These are phyloP conservation scores for Xylaria sp. DNA, from an alignment of 2,329 filamentous ascomycete species.

Conservation along the genomic window DNA sequence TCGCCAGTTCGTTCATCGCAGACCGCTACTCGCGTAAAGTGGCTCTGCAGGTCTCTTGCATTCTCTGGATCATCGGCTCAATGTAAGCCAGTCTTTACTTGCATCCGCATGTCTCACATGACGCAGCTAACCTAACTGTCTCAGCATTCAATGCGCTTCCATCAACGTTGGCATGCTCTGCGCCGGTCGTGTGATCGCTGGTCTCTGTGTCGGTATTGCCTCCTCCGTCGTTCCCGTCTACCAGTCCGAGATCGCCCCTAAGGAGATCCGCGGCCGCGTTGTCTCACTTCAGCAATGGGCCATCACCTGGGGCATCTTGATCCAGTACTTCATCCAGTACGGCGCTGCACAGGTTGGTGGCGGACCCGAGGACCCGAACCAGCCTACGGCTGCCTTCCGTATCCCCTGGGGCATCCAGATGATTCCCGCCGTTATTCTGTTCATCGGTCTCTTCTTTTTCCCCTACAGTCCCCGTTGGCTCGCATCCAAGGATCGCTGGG, in stretches of 20 bases:
- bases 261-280: constrained; percentile 53
- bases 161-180: constrained; percentile 67
- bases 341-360: constrained; percentile 51
- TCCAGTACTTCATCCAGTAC: constrained; percentile 64
- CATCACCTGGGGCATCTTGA: constrained; percentile 65
- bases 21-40: constrained; percentile 46
- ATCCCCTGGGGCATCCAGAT: constrained; percentile 60
- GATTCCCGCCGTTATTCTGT: constrained; percentile 47
- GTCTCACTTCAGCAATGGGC: constrained; percentile 65
- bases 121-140: background rate
- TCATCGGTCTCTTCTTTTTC: constrained; percentile 55
- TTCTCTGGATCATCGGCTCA: constrained; percentile 48
- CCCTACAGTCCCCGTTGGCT: constrained; percentile 65
- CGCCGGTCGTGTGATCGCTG: constrained; percentile 64
- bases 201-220: constrained; percentile 68
- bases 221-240: constrained; percentile 68
- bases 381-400: constrained; percentile 50
- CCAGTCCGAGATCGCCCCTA: constrained; percentile 59
- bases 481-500: constrained; percentile 61
- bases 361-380: constrained; percentile 44
- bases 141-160: constrained; percentile 52
- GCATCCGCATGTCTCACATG: background rate
- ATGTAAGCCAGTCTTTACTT: constrained; percentile 24
- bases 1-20: constrained; percentile 46
- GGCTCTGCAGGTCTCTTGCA: constrained; percentile 44